These are phyloP conservation scores for Yamadazyma mexicana DNA, from an alignment of 1,139 yeast species.

Conservation along the genomic window DNA sequence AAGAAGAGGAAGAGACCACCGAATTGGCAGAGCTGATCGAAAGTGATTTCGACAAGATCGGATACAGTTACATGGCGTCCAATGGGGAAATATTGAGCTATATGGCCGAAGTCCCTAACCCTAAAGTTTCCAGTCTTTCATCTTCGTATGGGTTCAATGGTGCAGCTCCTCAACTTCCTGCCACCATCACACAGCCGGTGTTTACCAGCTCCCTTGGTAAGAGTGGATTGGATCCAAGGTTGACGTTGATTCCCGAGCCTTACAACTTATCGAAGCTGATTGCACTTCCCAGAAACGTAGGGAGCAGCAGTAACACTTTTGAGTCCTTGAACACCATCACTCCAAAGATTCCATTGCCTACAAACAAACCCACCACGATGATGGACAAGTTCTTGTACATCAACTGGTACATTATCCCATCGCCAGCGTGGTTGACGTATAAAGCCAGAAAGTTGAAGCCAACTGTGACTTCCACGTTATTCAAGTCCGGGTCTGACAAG, in stretches of 20 bases:
- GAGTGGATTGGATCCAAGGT: conserved; percentile 68
- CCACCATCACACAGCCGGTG: conserved; percentile 53
- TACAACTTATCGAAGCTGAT: conserved; percentile 58
- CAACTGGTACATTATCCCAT: conserved; percentile 78
- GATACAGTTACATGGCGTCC: conserved; percentile 54
- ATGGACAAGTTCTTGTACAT: conserved; percentile 79
- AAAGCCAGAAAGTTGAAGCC: conserved; percentile 32
- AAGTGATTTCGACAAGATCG: conserved; percentile 68
- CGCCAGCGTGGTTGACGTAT: conserved; percentile 79
- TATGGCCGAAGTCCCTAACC: conserved; percentile 31
- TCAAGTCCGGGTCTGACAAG: conserved; percentile 18
- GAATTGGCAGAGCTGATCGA: conserved; percentile 33
- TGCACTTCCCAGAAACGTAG: conserved; percentile 42
- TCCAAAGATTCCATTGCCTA: conserved; percentile 54
- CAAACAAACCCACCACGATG: conserved; percentile 64
- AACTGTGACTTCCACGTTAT: conserved; percentile 23
- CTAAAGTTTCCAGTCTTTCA: conserved; percentile 16
- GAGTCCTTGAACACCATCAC: conserved; percentile 52
- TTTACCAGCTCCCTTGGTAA: conserved; percentile 66
- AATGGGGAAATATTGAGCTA: conserved; percentile 63
- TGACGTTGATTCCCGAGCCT: conserved; percentile 58
- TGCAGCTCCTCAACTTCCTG: conserved; percentile 20
- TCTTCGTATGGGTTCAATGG: conserved; percentile 22
- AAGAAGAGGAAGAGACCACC: conserved; percentile 12
- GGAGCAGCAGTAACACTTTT: conserved; percentile 34